Conservation (phyloP, 345 rosid species). For the Eucalyptus erythrocorys region DNA sequence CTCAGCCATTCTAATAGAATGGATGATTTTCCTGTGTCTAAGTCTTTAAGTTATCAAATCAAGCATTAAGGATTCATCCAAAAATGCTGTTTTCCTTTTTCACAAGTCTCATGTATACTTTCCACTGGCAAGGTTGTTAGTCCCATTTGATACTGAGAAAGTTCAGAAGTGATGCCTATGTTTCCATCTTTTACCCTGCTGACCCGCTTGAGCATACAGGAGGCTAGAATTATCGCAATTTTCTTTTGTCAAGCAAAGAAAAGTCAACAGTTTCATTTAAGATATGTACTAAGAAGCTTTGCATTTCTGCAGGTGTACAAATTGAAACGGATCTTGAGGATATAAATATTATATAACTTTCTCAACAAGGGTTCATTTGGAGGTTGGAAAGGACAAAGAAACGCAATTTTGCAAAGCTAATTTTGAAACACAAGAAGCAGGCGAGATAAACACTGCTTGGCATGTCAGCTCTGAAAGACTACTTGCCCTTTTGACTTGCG, state of each 20-base stretch:
- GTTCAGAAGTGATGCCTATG: background rate
- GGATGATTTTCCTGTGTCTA: background rate
- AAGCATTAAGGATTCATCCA: background rate
- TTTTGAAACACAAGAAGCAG: background rate
- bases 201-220: background rate
- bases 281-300: background rate
- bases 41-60: background rate
- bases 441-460: background rate
- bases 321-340: conserved; percentile 51
- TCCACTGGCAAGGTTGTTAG: background rate
- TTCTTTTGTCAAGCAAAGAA: background rate
- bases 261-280: background rate
- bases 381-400: background rate
- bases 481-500: background rate
- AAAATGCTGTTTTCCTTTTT: background rate
- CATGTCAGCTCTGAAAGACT: background rate
- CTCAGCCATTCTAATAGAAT: background rate
- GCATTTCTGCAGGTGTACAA: conserved; percentile 44
- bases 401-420: background rate
- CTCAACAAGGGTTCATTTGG: background rate
- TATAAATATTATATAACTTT: conserved; percentile 10
- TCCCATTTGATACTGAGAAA: background rate
- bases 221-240: background rate
- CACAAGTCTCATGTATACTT: background rate
- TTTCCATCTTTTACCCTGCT: background rate